Base-by-base conservation (phyloP, 2,329 filamentous ascomycete species). In the Trichothecium sympodiale region DNA sequence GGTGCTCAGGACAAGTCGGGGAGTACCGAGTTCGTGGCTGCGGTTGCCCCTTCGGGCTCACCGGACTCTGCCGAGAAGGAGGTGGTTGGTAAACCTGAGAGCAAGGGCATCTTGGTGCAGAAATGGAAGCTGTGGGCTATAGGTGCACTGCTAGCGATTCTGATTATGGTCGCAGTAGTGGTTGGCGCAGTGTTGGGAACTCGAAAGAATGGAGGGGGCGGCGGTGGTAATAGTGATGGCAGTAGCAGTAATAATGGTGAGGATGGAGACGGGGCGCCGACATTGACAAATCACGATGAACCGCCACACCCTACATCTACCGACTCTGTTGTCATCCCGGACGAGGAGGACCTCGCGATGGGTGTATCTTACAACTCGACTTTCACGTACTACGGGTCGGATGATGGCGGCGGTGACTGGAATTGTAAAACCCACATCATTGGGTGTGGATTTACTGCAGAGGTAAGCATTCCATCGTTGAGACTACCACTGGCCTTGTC, bases 351-450 rank as follows among this genome's bases (percentile, higher is more conserved):
- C 3, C 26, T 38, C 15, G 25, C 17, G 9, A 30, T 38, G 3
- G 41, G 39, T 12, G 38, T 38, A n/a, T 33, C 38, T n/a, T 41
- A 37, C 26, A 36, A 36, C 18, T 32, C 37, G 9, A 37, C 35
- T 20, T 43, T 39, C 31, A 40, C 41, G 8, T 31, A 23, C 14
- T 38, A 38, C 15, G 36, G 36, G 14, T 29, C 31, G 6, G 31
- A 28, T 10, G 36, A 38, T 26, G 31, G 18, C 5, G 31, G 26
- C 28, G 32, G 27, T 14, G 36, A 27, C 13, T 18, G 14, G 14
- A 38, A 25, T 32, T 38, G 36, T 26, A 29, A 30, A 17, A 28
- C n/a, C 29, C 26, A 25, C 8, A 26, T 17, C 13, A 38, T 20
- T 16, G 25, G 26, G 2, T 38, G 36, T 17, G 36, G 31, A 26